These are phyloP conservation scores for Cercospora janseana DNA, from an alignment of 2,329 filamentous ascomycete species.

Conservation along the genomic window DNA sequence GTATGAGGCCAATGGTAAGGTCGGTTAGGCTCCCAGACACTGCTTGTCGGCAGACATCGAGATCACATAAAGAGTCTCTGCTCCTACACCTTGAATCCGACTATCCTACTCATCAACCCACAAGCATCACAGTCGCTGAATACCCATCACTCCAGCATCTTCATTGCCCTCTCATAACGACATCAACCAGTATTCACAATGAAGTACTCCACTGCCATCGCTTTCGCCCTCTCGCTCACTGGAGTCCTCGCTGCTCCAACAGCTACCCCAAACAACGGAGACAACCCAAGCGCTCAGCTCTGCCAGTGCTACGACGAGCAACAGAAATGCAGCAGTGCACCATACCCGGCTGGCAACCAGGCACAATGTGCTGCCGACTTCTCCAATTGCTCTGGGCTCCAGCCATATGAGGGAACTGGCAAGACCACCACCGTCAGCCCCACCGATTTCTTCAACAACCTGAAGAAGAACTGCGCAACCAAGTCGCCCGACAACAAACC, in stretches of 20 bases:
- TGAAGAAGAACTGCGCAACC: neutral
- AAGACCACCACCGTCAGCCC: neutral
- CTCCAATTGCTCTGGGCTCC: neutral
- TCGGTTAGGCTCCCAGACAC: neutral
- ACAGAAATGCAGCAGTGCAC: neutral
- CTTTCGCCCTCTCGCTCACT: slow-evolving; percentile 16
- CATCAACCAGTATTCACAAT: slow-evolving; percentile 11
- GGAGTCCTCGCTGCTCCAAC: slow-evolving; percentile 18
- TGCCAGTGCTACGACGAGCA: neutral
- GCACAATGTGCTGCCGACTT: neutral
- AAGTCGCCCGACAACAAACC: neutral
- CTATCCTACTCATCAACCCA: neutral
- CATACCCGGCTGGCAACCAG: neutral
- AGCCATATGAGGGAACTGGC: neutral
- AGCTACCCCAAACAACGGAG: neutral
- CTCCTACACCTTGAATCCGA: neutral
- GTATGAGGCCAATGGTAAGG: neutral
- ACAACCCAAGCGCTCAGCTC: slow-evolving; percentile 6
- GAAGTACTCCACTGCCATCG: slow-evolving; percentile 21
- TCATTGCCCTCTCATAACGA: neutral
- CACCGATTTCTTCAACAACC: neutral
- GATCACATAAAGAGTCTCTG: neutral
- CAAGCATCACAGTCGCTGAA: neutral
- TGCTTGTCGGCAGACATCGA: neutral
- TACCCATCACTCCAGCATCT: neutral